Base-by-base conservation (phyloP, 2,329 filamentous ascomycete genomes). In the Geoglossum cookeanum region DNA sequence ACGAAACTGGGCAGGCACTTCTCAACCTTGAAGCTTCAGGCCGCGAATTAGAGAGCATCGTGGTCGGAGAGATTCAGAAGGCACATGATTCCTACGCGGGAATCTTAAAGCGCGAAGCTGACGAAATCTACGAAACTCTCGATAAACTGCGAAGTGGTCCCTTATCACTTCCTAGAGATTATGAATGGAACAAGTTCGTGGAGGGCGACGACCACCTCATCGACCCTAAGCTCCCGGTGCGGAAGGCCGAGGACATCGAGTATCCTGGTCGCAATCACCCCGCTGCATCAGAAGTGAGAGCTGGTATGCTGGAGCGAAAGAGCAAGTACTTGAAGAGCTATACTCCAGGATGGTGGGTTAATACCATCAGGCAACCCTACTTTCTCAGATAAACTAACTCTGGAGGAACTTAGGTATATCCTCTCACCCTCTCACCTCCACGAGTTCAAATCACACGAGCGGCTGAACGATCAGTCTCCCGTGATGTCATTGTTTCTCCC, bases 251-350 rank as follows among this genome's bases (percentile, higher is more conserved):
- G 65, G 84, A 87, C 61, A 94, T 98, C 62, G 80, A 87, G 59
- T 98, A 97, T 67, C 90, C 90, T 17, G 92, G 92, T 47, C 88
- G 87, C 66, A 80, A 94, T 64, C 86, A 95, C 68, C 82, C 86
- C 60, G 81, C 87, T 69, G 87, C 76, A 67, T 75, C 86, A 60
- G 91, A 97, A 69, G 86, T 98, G 56, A 79, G 90, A 60, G 87
- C 88, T 22, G 92, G 92, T 2, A 82, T 96, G 70, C 75, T 98
- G 39, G 92, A 98, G 74, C 84, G 92, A 63, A 97, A 97, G 81
- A 95, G 89, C 78, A 98, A 97, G 68, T 98, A 97, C 66, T 74
- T 98, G 60, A 97, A 96, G 75, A 96, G 90, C 68, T 96, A 96
- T 69, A 92, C 90, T 6, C 86, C 89, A 30, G 91, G 91, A 66